Conservation (phyloP, 2,329 filamentous ascomycete genomes). For the Epichloe brachyelytri region DNA sequence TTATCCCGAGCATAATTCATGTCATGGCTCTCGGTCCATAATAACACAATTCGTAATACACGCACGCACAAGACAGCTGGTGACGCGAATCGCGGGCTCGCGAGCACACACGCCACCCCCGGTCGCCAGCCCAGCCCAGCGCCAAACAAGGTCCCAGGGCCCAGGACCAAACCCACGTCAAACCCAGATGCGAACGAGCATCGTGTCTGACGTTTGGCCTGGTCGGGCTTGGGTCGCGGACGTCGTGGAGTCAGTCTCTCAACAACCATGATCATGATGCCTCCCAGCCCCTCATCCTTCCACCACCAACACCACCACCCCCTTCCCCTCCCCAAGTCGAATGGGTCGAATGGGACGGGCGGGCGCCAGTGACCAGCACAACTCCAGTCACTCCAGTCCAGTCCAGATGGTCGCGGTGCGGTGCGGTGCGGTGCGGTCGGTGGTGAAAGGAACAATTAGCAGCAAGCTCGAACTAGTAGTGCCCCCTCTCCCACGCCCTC, state of each 20-base stretch:
- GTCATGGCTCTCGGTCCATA: not conserved
- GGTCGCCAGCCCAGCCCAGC: not conserved
- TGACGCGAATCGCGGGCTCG: not conserved
- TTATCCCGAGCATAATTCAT: not conserved
- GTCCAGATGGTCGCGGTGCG: not conserved
- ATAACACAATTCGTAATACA: not conserved
- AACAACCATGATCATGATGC: not conserved
- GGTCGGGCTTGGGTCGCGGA: not conserved
- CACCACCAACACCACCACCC: not conserved
- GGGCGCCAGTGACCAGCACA: not conserved
- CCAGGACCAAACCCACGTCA: not conserved
- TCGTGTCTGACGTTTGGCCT: slow-evolving; percentile 3
- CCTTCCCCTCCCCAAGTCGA: not conserved
- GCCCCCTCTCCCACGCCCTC: not conserved
- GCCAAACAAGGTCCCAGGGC: not conserved
- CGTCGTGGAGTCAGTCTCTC: not conserved
- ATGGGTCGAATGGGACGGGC: not conserved
- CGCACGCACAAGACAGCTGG: not conserved
- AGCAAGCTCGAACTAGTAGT: not conserved
- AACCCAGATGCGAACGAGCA: not conserved
- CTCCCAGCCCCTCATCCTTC: not conserved
- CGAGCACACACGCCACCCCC: not conserved
- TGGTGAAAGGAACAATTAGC: not conserved
- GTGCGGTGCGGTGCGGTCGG: not conserved
- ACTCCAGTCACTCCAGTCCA: no score